Base-by-base conservation (phyloP, 108 stramenopile species). In the Skeletonema marinoi region DNA sequence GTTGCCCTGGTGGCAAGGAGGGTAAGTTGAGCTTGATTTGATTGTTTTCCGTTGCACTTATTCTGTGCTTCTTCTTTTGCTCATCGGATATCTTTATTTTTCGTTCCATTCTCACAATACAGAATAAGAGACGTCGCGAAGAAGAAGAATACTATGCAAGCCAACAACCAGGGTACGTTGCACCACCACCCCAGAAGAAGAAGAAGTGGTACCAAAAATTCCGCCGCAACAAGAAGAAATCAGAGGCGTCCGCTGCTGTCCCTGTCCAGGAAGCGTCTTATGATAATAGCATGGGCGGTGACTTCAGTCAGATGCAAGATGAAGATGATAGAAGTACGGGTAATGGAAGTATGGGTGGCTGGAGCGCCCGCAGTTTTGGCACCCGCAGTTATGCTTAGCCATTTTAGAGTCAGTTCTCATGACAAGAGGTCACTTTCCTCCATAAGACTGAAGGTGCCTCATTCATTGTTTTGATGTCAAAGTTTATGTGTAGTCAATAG, bases 1-100 rank as follows among this genome's bases (percentile, higher is more conserved):
- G 72, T 42, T n/a, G 41, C 44, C 14, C 38, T 73, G 9, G 42
- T 73, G 44, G 63, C 64, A 25, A 51, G 32, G 29, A 63, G 63
- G 21, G 69, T 70, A 21, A 70, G 69, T 70, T 13, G 44, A n/a
- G 44, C 16, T 46, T 46, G 16, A 46, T 46, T 46, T 12, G 39
- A n/a, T 46, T 46, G 16, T 4, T 46, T 46, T 8, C 14, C 13
- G 3, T 16, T 1, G 2, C 14, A 3, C 16, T n/a, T 16, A 1
- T 46, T 16, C 16, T 16, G 16, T 46, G 5, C 44, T n/a, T n/a
- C 44, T 16, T 46, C 44, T 16, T 46, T 4, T 46, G 3, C 44
- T 46, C 44, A 46, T 16, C 39, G 1, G 10, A 41, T 41, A 41
- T n/a, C 44, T 16, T 46, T 5, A n/a, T n/a, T 16, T 46, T 46